Conservation (phyloP, 1,139 yeast species). For the Blastobotrys proliferans region DNA sequence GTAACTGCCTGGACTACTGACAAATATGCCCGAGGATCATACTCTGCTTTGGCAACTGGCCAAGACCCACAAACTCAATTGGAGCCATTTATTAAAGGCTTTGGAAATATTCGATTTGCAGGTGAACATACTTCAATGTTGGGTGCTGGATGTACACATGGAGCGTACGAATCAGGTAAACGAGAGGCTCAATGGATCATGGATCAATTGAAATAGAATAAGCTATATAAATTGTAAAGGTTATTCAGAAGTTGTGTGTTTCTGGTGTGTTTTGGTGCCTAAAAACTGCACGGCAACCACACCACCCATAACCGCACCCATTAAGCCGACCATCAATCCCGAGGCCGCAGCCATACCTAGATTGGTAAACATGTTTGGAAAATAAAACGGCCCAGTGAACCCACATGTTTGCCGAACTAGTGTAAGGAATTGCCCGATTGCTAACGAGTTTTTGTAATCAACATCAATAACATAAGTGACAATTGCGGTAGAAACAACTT, state of each 20-base stretch:
- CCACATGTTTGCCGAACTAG: neutral
- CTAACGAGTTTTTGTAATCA: neutral
- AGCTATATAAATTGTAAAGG: neutral
- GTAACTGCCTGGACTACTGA: slow-evolving; percentile 68
- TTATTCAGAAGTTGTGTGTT: neutral
- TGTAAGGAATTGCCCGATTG: neutral
- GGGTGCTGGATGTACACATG: slow-evolving; percentile 81
- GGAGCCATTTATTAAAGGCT: slow-evolving; percentile 50
- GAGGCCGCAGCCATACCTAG: slow-evolving; percentile 6
- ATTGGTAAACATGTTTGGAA: neutral
- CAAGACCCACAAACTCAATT: slow-evolving; percentile 49
- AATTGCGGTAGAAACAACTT: slow-evolving; percentile 27
- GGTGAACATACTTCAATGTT: slow-evolving; percentile 74
- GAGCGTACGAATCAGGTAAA: slow-evolving; percentile 69
- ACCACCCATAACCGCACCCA: neutral
- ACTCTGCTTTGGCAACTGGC: slow-evolving; percentile 61
- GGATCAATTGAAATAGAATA: neutral
- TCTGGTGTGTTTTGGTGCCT: no score
- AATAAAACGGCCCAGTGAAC: neutral
- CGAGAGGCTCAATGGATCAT: slow-evolving; percentile 50
- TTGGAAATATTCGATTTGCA: slow-evolving; percentile 64
- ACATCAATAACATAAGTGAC: neutral
- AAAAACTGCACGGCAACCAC: no score
- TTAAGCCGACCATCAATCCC: slow-evolving; percentile 21
- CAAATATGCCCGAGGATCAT: slow-evolving; percentile 64